These are phyloP conservation scores for Tricholoma sp. DNA, from an alignment of 768 basidiomycete species.

Conservation along the genomic window DNA sequence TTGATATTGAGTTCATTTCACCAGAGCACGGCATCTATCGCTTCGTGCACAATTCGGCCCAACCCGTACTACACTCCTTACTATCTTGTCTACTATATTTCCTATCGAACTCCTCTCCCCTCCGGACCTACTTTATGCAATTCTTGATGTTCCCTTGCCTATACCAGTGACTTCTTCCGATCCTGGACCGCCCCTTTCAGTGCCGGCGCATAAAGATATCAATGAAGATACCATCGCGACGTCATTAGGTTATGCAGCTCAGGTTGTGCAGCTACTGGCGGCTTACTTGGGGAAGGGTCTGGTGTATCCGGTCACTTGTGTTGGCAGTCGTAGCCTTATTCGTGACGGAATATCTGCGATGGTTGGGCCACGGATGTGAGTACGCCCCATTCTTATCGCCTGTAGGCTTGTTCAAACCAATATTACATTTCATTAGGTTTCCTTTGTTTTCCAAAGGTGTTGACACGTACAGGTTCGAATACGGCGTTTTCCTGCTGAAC, in stretches of 20 bases:
- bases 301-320: conserved; percentile 85
- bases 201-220: conserved; percentile 61
- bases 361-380: conserved; percentile 92
- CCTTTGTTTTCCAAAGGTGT: conserved; percentile 93
- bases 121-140: conserved; percentile 83
- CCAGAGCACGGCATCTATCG: conserved; percentile 42
- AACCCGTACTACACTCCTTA: conserved; percentile 60
- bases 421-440: conserved; percentile 52
- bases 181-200: conserved; percentile 75
- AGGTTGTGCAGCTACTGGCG: conserved; percentile 78
- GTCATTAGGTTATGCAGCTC: conserved; percentile 86
- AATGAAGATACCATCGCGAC: conserved; percentile 86
- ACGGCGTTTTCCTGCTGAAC: conserved; percentile 94
- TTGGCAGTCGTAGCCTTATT: conserved; percentile 88
- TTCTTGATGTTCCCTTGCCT: conserved; percentile 84
- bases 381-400: conserved; percentile 8
- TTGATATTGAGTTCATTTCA: conserved; percentile 11
- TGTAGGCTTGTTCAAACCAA: neutral
- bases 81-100: conserved; percentile 70
- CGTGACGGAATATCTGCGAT: conserved; percentile 91
- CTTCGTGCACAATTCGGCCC: conserved; percentile 47
- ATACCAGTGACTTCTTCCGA: conserved; percentile 72
- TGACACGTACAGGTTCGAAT: conserved; percentile 95
- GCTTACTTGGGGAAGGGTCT: conserved; percentile 71
- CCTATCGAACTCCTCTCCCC: conserved; percentile 86